Evolutionary conservation across 306 rosid genomes (phyloP).

Genomic region (Cucumis sativus): DNA sequence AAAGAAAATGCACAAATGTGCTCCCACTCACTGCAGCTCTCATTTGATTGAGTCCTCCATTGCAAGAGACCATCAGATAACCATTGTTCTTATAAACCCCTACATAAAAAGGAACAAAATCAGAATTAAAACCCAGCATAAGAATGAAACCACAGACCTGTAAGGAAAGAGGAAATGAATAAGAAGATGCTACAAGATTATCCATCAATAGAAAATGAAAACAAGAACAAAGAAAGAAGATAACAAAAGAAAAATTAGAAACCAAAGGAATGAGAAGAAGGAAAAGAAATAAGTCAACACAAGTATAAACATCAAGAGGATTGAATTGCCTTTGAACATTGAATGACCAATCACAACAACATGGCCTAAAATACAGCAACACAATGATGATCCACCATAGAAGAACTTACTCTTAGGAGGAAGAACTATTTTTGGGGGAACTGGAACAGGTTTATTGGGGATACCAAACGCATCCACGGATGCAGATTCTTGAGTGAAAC

Average conservation of each 20-base stretch:
- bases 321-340: neutral
- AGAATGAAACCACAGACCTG: neutral
- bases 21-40: slow-evolving; percentile 81
- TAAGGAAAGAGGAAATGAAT: neutral
- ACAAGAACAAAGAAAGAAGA: neutral
- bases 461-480: slow-evolving; percentile 21
- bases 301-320: neutral
- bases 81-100: slow-evolving; percentile 92
- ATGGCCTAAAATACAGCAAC: neutral
- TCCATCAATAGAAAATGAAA: neutral
- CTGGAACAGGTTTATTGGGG: slow-evolving; percentile 23
- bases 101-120: slow-evolving; percentile 12
- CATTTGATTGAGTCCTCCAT: slow-evolving; percentile 98
- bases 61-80: slow-evolving; percentile 88
- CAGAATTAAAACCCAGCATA: slow-evolving; percentile 1
- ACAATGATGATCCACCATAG: neutral
- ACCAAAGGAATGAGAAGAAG: neutral
- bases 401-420: slow-evolving; percentile 85
- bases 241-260: neutral
- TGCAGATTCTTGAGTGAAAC: slow-evolving; percentile 59
- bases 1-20: neutral
- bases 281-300: neutral
- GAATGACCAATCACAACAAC: neutral
- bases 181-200: neutral
- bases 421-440: slow-evolving; percentile 37